Evolutionary conservation across 2,329 filamentous ascomycete genomes (phyloP).

Genomic region (Boeremia lycopersici): DNA sequence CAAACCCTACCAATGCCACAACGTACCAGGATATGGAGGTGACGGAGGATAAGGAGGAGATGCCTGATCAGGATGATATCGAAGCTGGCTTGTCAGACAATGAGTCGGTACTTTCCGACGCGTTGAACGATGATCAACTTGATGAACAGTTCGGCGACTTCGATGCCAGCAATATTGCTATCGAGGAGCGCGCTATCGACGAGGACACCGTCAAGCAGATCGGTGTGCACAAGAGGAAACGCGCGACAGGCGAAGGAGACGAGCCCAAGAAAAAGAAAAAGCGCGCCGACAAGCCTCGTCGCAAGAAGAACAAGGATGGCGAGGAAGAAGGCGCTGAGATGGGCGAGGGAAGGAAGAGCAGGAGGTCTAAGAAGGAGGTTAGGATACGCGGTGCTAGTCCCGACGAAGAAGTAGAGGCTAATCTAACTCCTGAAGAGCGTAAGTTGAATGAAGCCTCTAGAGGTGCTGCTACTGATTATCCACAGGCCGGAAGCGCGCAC

Average conservation of each 20-base stretch:
- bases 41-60: conserved; percentile 47
- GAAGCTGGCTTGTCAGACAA: conserved; percentile 59
- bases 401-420: conserved; percentile 74
- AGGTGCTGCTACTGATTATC: not conserved
- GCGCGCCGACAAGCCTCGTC: conserved; percentile 59
- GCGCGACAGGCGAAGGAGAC: conserved; percentile 63
- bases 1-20: conserved; percentile 51
- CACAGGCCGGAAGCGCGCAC: conserved; percentile 73
- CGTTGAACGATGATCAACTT: conserved; percentile 67
- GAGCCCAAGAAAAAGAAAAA: conserved; percentile 74
- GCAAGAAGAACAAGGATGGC: conserved; percentile 56
- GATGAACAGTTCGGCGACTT: conserved; percentile 62
- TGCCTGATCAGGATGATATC: conserved; percentile 46
- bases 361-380: conserved; percentile 52
- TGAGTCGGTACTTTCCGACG: conserved; percentile 66
- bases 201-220: conserved; percentile 66
- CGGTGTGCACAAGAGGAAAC: conserved; percentile 68
- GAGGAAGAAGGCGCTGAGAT: conserved; percentile 57
- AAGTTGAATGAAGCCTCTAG: conserved; percentile 42
- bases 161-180: conserved; percentile 64
- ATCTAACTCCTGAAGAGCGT: conserved; percentile 83
- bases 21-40: conserved; percentile 55
- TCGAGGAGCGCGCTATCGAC: conserved; percentile 66
- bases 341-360: conserved; percentile 58
- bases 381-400: conserved; percentile 44